Evolutionary conservation across 495 filamentous ascomycete genomes (phyloP).

Genomic region (Aspergillus homomorphus): DNA sequence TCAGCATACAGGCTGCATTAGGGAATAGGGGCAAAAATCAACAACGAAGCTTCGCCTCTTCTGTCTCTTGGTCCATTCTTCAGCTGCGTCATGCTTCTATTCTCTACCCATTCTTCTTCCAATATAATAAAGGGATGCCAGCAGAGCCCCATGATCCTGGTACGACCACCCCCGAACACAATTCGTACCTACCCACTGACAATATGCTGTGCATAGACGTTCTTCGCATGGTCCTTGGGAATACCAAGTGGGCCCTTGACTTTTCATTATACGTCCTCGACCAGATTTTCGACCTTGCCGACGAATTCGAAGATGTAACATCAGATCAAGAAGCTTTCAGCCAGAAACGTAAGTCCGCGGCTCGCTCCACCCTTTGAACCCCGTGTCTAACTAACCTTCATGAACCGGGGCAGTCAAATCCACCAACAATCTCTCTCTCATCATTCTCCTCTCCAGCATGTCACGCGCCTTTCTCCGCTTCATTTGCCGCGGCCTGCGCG

Average conservation of each 20-base stretch:
- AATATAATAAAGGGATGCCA: conserved; percentile 41
- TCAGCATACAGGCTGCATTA: conserved; percentile 67
- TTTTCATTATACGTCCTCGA: conserved; percentile 68
- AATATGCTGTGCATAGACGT: conserved; percentile 28
- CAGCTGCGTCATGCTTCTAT: conserved; percentile 69
- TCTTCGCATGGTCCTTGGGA: conserved; percentile 41
- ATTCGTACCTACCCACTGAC: conserved; percentile 26
- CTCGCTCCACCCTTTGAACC: not conserved
- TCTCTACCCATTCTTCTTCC: conserved; percentile 60
- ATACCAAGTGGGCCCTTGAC: conserved; percentile 62
- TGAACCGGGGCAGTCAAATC: conserved; percentile 40
- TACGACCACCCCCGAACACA: conserved; percentile 26
- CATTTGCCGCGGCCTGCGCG: conserved; percentile 60
- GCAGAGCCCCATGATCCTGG: conserved; percentile 64
- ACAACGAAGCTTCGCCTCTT: conserved; percentile 58
- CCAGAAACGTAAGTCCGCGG: conserved; percentile 39
- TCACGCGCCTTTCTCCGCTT: conserved; percentile 68
- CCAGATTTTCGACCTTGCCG: conserved; percentile 59
- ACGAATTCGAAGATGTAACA: conserved; percentile 47
- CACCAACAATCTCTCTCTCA: conserved; percentile 56
- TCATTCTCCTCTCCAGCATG: conserved; percentile 69
- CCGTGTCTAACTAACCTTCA: conserved; percentile 15
- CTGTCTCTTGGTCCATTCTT: conserved; percentile 70
- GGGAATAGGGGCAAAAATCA: conserved; percentile 60
- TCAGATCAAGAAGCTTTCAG: conserved; percentile 42